Percentiles rank a stretch among this genome's conserved stretches.
Evolutionary conservation across 2,329 filamentous ascomycete species (phyloP).

Genomic region (Leptographium radiaticola): DNA sequence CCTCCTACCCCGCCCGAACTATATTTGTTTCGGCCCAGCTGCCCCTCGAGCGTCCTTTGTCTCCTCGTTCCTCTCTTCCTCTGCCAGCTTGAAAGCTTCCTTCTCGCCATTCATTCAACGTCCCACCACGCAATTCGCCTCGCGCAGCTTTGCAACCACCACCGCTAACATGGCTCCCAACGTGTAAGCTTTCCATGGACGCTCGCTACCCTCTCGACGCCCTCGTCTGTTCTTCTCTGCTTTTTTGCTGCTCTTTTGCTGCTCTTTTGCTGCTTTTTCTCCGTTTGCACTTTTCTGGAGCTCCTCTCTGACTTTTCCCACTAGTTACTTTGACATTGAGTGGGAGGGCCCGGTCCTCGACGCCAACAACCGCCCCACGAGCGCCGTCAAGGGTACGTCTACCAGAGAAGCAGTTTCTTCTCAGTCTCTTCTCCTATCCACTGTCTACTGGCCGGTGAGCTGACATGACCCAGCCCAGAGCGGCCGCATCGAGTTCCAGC

Average conservation of each 20-base stretch:
- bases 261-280: neutral
- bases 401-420: neutral
- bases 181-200: conserved; percentile 32
- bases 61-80: conserved; percentile 14
- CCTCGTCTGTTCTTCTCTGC: neutral
- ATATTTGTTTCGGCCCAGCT: conserved; percentile 18
- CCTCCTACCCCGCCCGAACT: conserved; percentile 24
- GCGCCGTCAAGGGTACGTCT: conserved; percentile 45
- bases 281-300: neutral
- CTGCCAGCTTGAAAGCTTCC: conserved; percentile 13
- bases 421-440: neutral
- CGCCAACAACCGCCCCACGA: conserved; percentile 41
- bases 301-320: conserved; percentile 1
- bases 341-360: conserved; percentile 63
- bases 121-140: conserved; percentile 15
- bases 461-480: conserved; percentile 40
- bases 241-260: neutral
- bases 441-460: neutral
- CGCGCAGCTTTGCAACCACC: conserved; percentile 21
- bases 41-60: conserved; percentile 20
- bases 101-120: conserved; percentile 20
- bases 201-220: neutral
- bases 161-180: conserved; percentile 54
- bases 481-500: conserved; percentile 70
- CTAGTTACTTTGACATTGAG: conserved; percentile 57